Conservation (phyloP, 202 grass and related monocot genomes). For the Eragrostis tef region DNA sequence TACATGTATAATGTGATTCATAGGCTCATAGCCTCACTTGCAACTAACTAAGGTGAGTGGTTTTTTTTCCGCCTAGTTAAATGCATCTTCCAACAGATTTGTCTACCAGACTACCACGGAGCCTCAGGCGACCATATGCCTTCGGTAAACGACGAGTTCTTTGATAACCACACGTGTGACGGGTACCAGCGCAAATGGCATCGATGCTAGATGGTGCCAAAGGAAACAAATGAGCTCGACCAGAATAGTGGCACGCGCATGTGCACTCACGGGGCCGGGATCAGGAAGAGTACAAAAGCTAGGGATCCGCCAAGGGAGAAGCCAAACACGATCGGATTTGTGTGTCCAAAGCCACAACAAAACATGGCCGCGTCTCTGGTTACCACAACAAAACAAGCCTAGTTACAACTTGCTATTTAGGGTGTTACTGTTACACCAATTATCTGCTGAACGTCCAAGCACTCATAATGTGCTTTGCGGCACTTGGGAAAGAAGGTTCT, state of each 20-base stretch:
- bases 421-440: background rate
- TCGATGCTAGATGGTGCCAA: background rate
- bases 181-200: background rate
- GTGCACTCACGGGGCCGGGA: slow-evolving; percentile 5
- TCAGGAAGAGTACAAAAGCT: slow-evolving; percentile 25
- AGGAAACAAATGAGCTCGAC: background rate
- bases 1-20: background rate
- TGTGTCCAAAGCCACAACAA: background rate
- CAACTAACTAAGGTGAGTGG: background rate
- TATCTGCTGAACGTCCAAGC: background rate
- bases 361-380: background rate
- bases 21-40: background rate
- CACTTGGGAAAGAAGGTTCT: background rate
- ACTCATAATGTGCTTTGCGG: background rate
- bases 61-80: background rate
- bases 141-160: background rate
- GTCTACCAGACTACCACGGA: no score
- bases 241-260: background rate
- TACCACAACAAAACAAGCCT: no score
- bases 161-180: slow-evolving; percentile 15
- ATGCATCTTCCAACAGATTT: background rate
- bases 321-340: background rate
- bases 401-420: no score
- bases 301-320: slow-evolving; percentile 4
- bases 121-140: background rate